Conservation (phyloP, 148 eudicot species). For the Simmondsia chinensis region DNA sequence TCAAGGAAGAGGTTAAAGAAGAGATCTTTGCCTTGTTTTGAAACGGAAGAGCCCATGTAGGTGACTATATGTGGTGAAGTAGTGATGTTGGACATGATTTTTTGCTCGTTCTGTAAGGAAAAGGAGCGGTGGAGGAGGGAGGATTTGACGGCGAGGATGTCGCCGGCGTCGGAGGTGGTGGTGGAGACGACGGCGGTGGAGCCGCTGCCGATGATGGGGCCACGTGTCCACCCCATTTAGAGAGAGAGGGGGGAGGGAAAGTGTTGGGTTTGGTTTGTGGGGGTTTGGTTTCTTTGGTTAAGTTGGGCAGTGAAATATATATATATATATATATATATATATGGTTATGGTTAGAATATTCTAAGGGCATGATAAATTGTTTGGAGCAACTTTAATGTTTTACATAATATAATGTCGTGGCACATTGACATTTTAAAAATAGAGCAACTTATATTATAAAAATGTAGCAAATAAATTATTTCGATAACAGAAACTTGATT, state of each 20-base stretch:
- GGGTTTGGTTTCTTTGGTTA: not conserved
- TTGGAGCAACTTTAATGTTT: too few relatives aligned
- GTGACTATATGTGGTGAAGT: constrained; percentile 29
- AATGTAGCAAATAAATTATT: too few relatives aligned
- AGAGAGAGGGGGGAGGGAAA: not conserved
- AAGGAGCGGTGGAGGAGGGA: constrained; percentile 19
- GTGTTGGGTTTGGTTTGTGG: not conserved
- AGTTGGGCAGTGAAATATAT: too few relatives aligned
- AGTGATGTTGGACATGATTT: constrained; percentile 20
- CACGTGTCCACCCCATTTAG: constrained; percentile 50
- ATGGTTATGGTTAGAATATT: too few relatives aligned
- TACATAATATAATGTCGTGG: too few relatives aligned
- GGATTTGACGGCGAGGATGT: constrained; percentile 43
- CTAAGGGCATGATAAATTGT: too few relatives aligned
- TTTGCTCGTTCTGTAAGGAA: constrained; percentile 31
- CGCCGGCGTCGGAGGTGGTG: constrained; percentile 25
- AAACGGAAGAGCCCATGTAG: constrained; percentile 34
- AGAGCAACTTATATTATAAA: too few relatives aligned
- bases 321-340: too few relatives aligned
- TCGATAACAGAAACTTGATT: too few relatives aligned
- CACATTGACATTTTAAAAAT: too few relatives aligned
- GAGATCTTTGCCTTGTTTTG: constrained; percentile 15
- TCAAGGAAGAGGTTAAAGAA: constrained; percentile 43
- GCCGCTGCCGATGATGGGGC: constrained; percentile 43
- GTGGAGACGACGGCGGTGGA: constrained; percentile 41